These are phyloP conservation scores for Scutellaria baicalensis DNA, from an alignment of 257 asterid species.

Conservation along the genomic window DNA sequence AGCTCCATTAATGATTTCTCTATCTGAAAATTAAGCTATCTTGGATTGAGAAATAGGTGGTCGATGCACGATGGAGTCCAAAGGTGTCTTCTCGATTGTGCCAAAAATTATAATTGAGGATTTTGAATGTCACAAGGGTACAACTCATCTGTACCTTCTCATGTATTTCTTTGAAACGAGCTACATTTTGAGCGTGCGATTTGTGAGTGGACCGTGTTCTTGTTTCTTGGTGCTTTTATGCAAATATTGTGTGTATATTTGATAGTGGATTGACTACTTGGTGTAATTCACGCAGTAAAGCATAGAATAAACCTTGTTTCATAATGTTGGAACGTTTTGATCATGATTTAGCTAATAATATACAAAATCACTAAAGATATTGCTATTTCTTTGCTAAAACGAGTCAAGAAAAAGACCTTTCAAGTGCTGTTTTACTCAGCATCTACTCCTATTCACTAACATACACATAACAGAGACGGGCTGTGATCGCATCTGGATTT, in stretches of 20 bases:
- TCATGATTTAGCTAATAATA: too few relatives aligned
- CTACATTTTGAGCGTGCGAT: neutral
- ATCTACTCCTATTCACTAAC: neutral
- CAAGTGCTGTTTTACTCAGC: neutral
- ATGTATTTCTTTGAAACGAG: neutral
- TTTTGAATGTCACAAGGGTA: neutral
- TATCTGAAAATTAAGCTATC: slow-evolving; percentile 1
- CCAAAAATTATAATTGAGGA: neutral
- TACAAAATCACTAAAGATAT: too few relatives aligned
- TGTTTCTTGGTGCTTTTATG: neutral
- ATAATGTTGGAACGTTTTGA: too few relatives aligned
- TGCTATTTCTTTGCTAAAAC: too few relatives aligned
- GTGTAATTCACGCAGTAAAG: too few relatives aligned
- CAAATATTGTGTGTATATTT: too few relatives aligned
- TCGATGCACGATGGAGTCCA: neutral
- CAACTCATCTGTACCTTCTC: neutral
- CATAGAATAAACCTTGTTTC: too few relatives aligned
- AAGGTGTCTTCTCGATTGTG: neutral
- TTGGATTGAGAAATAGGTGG: neutral
- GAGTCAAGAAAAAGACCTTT: neutral
- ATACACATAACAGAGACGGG: neutral
- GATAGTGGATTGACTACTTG: too few relatives aligned
- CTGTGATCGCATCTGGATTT: neutral
- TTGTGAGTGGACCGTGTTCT: neutral
- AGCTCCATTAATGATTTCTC: neutral